A percentile compares a stretch with the other conserved stretches of the same genome.
phyloP scores from a whole-genome alignment of 495 filamentous ascomycete genomes.

The Tirmania nivea region DNA sequence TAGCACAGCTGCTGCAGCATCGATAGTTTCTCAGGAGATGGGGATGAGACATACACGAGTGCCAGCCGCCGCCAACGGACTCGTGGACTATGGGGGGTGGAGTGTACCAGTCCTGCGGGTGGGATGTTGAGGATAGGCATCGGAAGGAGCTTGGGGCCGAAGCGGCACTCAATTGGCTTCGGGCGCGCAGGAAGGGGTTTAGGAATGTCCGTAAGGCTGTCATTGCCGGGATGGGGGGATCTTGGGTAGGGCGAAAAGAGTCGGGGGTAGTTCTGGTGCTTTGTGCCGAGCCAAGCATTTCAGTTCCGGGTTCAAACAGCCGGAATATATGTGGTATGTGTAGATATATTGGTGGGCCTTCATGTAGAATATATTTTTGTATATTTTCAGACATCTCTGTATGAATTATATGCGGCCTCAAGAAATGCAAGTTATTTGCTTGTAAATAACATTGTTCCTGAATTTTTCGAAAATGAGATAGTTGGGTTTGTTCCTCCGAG shows the following conservation, averaged over 20 bases:
- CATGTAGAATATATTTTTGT: too few species aligned
- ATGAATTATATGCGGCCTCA: too few species aligned
- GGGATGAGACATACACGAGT: conserved; percentile 12
- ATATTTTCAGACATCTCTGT: too few species aligned
- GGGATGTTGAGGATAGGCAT: conserved; percentile 2
- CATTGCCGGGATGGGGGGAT: not conserved
- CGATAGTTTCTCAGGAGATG: conserved; percentile 7
- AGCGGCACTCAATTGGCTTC: not conserved
- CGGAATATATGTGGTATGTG: too few species aligned
- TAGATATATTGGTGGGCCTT: too few species aligned
- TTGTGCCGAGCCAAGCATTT: not conserved
- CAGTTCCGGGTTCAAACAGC: too few species aligned
- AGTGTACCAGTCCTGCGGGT: conserved; percentile 12
- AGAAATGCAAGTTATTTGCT: too few species aligned
- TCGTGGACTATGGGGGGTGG: conserved; percentile 18
- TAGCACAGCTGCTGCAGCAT: not conserved
- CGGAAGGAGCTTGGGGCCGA: not conserved
- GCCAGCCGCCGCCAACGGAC: conserved; percentile 18
- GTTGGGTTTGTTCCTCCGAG: too few species aligned
- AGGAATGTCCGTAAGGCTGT: not conserved
- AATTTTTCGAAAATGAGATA: too few species aligned
- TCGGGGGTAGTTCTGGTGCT: not conserved
- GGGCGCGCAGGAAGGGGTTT: conserved; percentile 5
- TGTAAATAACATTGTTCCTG: too few species aligned
- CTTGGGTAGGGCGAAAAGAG: not conserved